Base-by-base conservation (phyloP, 805 yeast genomes). In the Brettanomyces nanus region DNA sequence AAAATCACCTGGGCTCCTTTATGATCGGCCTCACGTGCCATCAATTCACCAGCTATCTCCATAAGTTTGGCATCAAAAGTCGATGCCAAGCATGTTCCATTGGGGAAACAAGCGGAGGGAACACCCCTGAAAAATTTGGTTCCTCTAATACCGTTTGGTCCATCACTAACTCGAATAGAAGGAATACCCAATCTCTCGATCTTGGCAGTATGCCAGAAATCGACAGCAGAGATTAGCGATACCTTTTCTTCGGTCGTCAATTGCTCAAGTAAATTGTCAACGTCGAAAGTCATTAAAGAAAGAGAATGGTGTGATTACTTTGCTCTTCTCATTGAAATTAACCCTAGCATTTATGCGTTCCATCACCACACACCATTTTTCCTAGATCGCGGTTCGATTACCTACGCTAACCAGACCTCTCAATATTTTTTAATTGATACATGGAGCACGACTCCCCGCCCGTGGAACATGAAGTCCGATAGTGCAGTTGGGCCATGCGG, bases 81-180 rank as follows among this genome's bases (percentile, higher is more conserved):
- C 14, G 73, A 46, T 1, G 68, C 73, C 52, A 69, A 44, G 0
- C 61, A 72, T 1, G 73, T 68, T 15, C 73, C 73, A 39, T 68
- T 65, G 3, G 73, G 65, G 47, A 68, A 63, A 42, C 71, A 65
- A 41, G 65, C 68, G 21, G 73, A 55, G 11, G 69, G 69, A 22
- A 58, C 56, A 10, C 63, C 54, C 38, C 63, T 56, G 48, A 66
- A 63, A 41, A 64, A 62, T 15, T 54, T 58, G 30, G 65, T 62
- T 4, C 73, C 73, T 40, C 73, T 54, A 38, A 69, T 51, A 35
- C 75, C 75, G 44, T 69, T 69, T 27, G 75, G 75, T 4, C 73
- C 75, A 46, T 69, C 75, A 5, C 52, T 44, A 10, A 59, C 45
- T 36, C 69, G 49, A 4, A 65, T 38, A 6, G 58, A 45, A 2